Evolutionary conservation across 495 filamentous ascomycete species (phyloP), one percentile per base, ranked within the genome.

Genomic region (Penicillium soppii): DNA sequence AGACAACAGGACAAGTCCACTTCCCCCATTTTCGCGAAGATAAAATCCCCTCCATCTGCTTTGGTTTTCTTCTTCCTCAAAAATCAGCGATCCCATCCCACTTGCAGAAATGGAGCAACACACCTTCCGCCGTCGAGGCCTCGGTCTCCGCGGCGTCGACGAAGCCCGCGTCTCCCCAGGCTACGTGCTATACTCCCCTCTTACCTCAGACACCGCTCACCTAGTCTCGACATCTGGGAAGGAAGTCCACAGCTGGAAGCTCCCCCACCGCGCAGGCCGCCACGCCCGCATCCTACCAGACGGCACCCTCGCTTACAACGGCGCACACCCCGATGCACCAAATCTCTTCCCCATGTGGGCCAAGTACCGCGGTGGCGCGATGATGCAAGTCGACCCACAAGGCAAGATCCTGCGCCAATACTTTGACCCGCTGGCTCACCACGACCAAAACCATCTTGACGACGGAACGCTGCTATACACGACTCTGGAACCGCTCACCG

Each of bases 371-470:
- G 73, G 73, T 17, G 74, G 73, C 1, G 52, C 70, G 2, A 78
- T 78, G 74, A 63, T 65, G 32, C 57, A 78, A 44, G 54, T 78
- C 19, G 62, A 69, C 40, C 54, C 67, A 0, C 21, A 40, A 5
- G 72, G 74, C 5, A 60, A 70, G 0, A 56, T 75, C 2, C 26
- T 76, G 0, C 62, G 62, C 4, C 65, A 76, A 36, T 74, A 70
- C 41, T 47, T 44, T 10, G 74, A 78, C 52, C 70, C 71, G 0
- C 53, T 68, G 8, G 74, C 67, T 0, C 74, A 78, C 35, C 73
- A 78, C 51, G 74, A 76, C 47, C 74, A 76, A 36, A 63, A 75
- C 50, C 73, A 78, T 47, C 63, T 73, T 16, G 72, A 62, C 29
- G 67, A 76, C 22, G 73, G 74, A 0, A 58, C 61, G 3, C 36